Percentiles rank a stretch among this genome's conserved stretches.
Evolutionary conservation across 108 stramenopile species (phyloP).

Genomic region (Fragilaria crotonensis): DNA sequence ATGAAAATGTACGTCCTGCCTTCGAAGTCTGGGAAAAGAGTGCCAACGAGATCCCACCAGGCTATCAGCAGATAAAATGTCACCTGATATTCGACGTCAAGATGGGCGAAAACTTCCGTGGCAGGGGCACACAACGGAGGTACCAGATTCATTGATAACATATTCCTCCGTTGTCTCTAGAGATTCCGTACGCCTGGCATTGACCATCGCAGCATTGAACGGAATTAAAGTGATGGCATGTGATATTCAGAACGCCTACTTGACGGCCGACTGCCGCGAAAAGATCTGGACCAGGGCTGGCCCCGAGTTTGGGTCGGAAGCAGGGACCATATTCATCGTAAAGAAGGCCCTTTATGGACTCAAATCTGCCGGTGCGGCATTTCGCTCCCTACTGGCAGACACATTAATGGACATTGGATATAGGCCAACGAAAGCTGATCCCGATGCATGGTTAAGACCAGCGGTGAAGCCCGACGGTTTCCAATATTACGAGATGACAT

Average conservation of each 20-base stretch:
- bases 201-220: slow-evolving; percentile 28
- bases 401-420: not conserved
- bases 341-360: slow-evolving; percentile 27
- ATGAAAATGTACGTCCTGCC: slow-evolving; percentile 36
- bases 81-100: too few relatives aligned
- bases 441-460: slow-evolving; percentile 23
- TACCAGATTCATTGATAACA: slow-evolving; percentile 23
- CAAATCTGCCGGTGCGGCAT: too few relatives aligned
- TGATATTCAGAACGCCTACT: too few relatives aligned
- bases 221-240: slow-evolving; percentile 27
- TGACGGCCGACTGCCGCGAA: too few relatives aligned
- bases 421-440: slow-evolving; percentile 10
- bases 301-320: slow-evolving; percentile 22
- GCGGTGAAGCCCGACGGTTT: slow-evolving; percentile 12
- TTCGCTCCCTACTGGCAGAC: slow-evolving; percentile 1
- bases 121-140: slow-evolving; percentile 11
- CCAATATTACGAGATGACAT: too few relatives aligned
- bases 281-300: too few relatives aligned
- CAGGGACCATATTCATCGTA: slow-evolving; percentile 14
- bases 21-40: slow-evolving; percentile 7
- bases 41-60: slow-evolving; percentile 20
- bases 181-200: slow-evolving; percentile 26
- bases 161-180: too few relatives aligned
- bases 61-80: too few relatives aligned
- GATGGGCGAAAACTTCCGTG: too few relatives aligned